Evolutionary conservation across 2,329 filamentous ascomycete species (phyloP).

Genomic region (Aschersonia sp.): DNA sequence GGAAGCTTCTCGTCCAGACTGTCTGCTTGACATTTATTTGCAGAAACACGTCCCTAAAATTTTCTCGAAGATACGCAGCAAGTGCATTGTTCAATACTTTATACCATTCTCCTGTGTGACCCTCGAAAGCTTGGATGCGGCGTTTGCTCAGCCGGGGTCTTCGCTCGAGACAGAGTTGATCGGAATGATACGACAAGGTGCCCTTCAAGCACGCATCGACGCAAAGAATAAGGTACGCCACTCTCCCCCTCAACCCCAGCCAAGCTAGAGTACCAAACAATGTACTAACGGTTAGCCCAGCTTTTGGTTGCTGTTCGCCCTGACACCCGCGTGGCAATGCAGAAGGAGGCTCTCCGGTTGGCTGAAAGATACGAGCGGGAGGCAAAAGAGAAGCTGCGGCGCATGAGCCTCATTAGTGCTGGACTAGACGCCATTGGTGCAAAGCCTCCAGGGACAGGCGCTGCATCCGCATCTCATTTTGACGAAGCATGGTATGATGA

Average conservation of each 20-base stretch:
- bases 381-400: slow-evolving; percentile 60
- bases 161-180: slow-evolving; percentile 63
- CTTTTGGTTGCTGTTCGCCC: slow-evolving; percentile 58
- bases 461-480: slow-evolving; percentile 5
- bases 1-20: slow-evolving; percentile 69
- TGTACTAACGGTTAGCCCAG: slow-evolving; percentile 17
- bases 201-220: slow-evolving; percentile 69
- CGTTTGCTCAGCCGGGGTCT: slow-evolving; percentile 52
- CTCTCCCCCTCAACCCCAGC: background rate
- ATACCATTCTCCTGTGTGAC: slow-evolving; percentile 81
- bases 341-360: slow-evolving; percentile 52
- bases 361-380: slow-evolving; percentile 60
- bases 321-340: slow-evolving; percentile 54
- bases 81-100: slow-evolving; percentile 89
- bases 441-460: slow-evolving; percentile 8
- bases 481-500: slow-evolving; percentile 22
- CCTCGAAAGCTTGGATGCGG: slow-evolving; percentile 59
- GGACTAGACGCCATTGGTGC: slow-evolving; percentile 49
- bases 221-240: slow-evolving; percentile 53
- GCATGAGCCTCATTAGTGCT: slow-evolving; percentile 61
- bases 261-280: background rate
- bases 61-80: slow-evolving; percentile 64
- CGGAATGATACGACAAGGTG: slow-evolving; percentile 58
- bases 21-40: slow-evolving; percentile 79
- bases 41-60: slow-evolving; percentile 57